Base-by-base conservation (phyloP, 1,284 basidiomycete species). In the Ganoderma sinense region DNA sequence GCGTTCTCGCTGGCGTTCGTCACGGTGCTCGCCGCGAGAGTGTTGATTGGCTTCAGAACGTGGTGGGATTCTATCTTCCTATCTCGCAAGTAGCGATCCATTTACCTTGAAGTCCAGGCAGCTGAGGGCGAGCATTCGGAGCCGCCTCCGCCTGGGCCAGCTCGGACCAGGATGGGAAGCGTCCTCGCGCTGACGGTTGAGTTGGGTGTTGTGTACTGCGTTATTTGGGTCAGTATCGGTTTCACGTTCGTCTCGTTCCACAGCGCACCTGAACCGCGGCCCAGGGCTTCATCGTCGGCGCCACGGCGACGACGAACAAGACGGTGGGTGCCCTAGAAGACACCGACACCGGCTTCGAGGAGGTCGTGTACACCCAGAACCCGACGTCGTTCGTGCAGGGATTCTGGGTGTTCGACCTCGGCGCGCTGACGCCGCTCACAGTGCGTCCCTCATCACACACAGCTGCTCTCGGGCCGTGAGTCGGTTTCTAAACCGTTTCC, bases 331-430 rank as follows among this genome's bases (percentile, higher is more conserved):
- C 8, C 55, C 55, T 56, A 7, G 55, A 56, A 20, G 55, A 56
- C 10, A 18, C 31, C 55, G 29, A 14, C 6, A 56, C 55, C 3
- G 55, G 55, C 14, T 56, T 20, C 29, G 55, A 56, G 55, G 55
- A 56, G 55, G 33, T 56, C 55, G 55, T 56, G 55, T 56, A 56
- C 55, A 31, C 29, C 14, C 23, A 56, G 29, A 56, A 56, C 55
- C 55, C 55, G 29, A 1, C 55, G 6, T 29, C 55, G 29, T 56
- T 56, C 55, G 55, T 56, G 29, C 29, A 33, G 7, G 55, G 29
- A 2, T 56, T 56, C 55, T 56, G 55, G 55, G 31, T 56, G 29
- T 56, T 56, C 31, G 55, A 56, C 55, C 55, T 56, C 16, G 55
- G 55, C 29, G 55, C 55, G 26, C 26, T 56, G 55, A 56, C 55